Percentiles rank a stretch among this genome's conserved stretches.
These are phyloP conservation scores for Vigna angularis DNA, from an alignment of 306 rosid genomes.

Conservation along the genomic window DNA sequence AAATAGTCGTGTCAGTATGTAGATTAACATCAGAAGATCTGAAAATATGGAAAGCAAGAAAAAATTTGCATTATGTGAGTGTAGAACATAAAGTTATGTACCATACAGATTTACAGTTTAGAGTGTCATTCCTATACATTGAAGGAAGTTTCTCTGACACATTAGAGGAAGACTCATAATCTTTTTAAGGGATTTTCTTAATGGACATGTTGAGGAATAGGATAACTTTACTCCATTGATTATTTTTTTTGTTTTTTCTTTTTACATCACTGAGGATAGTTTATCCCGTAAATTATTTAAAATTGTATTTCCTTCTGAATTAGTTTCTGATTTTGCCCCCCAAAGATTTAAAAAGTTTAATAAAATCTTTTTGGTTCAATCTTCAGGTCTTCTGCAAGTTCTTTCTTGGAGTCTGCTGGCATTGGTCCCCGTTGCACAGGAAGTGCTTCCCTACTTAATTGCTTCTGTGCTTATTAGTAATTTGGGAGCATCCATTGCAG, in stretches of 20 bases:
- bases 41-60: background rate
- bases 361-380: conserved; percentile 45
- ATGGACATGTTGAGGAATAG: conserved; percentile 2
- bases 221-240: conserved; percentile 9
- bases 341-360: background rate
- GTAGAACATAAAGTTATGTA: background rate
- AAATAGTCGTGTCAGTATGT: background rate
- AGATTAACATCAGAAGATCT: background rate
- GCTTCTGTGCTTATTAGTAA: conserved; percentile 77
- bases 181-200: conserved; percentile 5
- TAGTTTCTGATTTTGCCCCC: too few species aligned
- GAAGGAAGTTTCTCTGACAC: conserved; percentile 24
- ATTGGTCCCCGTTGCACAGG: conserved; percentile 61
- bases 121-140: background rate
- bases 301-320: background rate
- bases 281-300: background rate
- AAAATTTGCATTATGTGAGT: conserved; percentile 6
- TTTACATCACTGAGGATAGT: background rate
- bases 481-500: conserved; percentile 88
- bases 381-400: conserved; percentile 83
- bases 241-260: background rate
- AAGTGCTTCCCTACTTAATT: conserved; percentile 66
- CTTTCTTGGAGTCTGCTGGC: conserved; percentile 85
- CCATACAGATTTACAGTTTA: too few species aligned
- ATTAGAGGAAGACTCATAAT: background rate